Percentiles rank a stretch among this genome's conserved stretches.
Evolutionary conservation across 805 yeast species (phyloP).

Genomic region (Ogataea siamensis): DNA sequence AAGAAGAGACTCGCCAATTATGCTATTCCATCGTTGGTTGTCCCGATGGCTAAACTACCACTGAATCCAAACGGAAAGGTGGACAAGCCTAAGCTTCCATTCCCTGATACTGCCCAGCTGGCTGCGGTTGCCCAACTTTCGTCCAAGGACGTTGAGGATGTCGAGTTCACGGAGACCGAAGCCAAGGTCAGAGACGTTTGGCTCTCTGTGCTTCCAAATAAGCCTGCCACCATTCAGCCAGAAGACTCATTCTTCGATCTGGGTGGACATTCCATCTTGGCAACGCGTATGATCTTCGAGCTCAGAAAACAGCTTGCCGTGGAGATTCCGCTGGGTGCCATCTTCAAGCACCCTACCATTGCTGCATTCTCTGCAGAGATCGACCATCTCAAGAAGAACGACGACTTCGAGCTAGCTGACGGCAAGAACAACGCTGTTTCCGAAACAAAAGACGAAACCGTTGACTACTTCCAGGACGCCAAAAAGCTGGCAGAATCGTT

Average conservation of each 20-base stretch:
- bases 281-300: conserved; percentile 95
- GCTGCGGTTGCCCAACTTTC: conserved; percentile 64
- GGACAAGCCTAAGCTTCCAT: conserved; percentile 94
- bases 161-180: conserved; percentile 63
- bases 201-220: conserved; percentile 80
- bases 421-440: conserved; percentile 33
- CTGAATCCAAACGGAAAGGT: conserved; percentile 98
- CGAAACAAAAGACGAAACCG: conserved; percentile 26
- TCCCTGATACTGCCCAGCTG: conserved; percentile 87
- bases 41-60: conserved; percentile 83
- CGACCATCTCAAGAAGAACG: conserved; percentile 52
- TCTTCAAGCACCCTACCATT: conserved; percentile 88
- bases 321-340: conserved; percentile 85
- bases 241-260: conserved; percentile 92
- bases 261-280: conserved; percentile 97
- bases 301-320: conserved; percentile 73
- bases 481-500: conserved; percentile 44
- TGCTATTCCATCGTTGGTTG: conserved; percentile 89
- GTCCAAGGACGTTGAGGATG: conserved; percentile 42
- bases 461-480: conserved; percentile 76
- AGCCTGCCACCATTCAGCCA: conserved; percentile 73
- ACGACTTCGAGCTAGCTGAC: conserved; percentile 42
- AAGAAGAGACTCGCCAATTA: conserved; percentile 88
- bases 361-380: conserved; percentile 74
- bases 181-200: conserved; percentile 74